phyloP scores from a whole-genome alignment of 768 basidiomycete species.

The Dacryopinax primogenitus region DNA sequence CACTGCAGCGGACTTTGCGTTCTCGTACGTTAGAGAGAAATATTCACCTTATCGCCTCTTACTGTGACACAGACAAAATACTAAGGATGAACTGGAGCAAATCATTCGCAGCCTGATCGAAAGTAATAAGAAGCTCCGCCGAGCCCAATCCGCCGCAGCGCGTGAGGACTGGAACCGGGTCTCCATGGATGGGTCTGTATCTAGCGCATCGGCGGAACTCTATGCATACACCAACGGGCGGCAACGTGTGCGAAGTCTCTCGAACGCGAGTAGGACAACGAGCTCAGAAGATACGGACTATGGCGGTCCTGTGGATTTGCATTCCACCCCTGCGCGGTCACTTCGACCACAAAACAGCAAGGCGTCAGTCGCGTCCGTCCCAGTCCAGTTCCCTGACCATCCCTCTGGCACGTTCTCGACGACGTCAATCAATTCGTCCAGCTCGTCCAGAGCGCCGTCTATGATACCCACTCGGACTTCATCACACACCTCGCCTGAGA shows the following conservation, averaged over 20 bases:
- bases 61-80: slow-evolving; percentile 42
- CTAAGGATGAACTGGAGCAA: slow-evolving; percentile 65
- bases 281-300: slow-evolving; percentile 1
- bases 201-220: neutral
- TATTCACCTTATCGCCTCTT: slow-evolving; percentile 18
- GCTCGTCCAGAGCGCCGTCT: slow-evolving; percentile 1
- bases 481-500: slow-evolving; percentile 11
- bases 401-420: neutral
- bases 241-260: neutral
- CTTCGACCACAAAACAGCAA: neutral
- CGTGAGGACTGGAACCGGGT: slow-evolving; percentile 1
- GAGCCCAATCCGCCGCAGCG: neutral
- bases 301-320: neutral
- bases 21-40: slow-evolving; percentile 44
- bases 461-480: slow-evolving; percentile 11
- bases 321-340: neutral
- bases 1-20: slow-evolving; percentile 85
- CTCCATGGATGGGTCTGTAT: neutral
- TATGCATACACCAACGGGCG: neutral
- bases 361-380: neutral
- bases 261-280: neutral
- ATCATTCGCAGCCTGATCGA: slow-evolving; percentile 69
- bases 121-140: slow-evolving; percentile 40
- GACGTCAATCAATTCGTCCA: slow-evolving; percentile 3
- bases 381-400: slow-evolving; percentile 2